Conservation (phyloP, 345 rosid genomes). For the Lepidium aucheri region DNA sequence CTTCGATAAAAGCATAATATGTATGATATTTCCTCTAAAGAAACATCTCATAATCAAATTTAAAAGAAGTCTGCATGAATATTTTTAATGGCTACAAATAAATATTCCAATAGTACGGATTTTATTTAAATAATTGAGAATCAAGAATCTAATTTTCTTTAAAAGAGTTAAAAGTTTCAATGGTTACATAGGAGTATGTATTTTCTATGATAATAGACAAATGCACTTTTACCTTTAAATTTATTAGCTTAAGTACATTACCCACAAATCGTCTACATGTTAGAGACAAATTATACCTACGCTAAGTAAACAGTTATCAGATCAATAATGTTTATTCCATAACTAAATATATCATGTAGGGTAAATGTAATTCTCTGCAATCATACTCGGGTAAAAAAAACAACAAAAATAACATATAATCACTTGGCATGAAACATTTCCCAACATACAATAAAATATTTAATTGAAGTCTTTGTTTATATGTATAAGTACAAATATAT, state of each 20-base stretch:
- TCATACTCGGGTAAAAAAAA: too few relatives aligned
- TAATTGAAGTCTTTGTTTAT: too few relatives aligned
- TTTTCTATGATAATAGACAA: background rate
- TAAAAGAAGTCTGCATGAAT: background rate
- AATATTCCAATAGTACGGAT: background rate
- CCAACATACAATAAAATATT: too few relatives aligned
- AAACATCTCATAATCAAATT: background rate
- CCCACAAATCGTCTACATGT: background rate
- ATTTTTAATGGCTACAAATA: background rate
- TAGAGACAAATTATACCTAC: background rate
- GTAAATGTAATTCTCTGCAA: too few relatives aligned
- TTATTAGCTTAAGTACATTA: background rate
- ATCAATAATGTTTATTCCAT: too few relatives aligned
- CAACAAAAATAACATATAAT: too few relatives aligned
- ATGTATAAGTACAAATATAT: too few relatives aligned
- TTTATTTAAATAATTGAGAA: background rate
- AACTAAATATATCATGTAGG: too few relatives aligned
- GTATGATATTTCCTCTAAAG: conserved; percentile 1
- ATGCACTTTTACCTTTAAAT: background rate
- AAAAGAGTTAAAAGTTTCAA: background rate
- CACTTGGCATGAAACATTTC: too few relatives aligned
- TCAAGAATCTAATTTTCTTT: background rate
- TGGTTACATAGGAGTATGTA: background rate
- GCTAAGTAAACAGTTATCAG: too few relatives aligned
- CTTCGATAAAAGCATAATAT: background rate